Base-by-base conservation (phyloP, 1,284 basidiomycete genomes). In the Heterobasidion annosum region DNA sequence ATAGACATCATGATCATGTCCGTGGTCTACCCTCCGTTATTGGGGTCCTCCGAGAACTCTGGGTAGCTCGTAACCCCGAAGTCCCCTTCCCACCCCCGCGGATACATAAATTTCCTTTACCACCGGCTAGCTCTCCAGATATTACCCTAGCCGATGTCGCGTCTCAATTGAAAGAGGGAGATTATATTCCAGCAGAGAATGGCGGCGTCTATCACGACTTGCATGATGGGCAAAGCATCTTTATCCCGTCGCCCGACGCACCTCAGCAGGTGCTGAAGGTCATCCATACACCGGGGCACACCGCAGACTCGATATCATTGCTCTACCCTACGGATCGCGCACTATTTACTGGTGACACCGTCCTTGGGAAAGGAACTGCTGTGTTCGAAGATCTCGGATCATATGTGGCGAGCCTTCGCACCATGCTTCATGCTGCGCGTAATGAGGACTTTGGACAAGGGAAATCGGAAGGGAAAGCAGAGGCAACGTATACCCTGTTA, bases 271-370 rank as follows among this genome's bases (percentile, higher is more conserved):
- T 54, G 50, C 70, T 93, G 13, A 75, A 76, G 32, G 81, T 96
- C 15, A 62, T 98, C 0, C 86, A 91, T 64, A 88, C 93, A 0
- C 96, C 95, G 0, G 96, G 95, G 0, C 96, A 98, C 65, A 98
- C 95, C 0, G 65, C 74, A 40, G 95, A 98, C 68, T 95, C 92
- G 6, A 80, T 96, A 61, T 87, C 78, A 52, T 71, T 94, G 48
- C 74, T 83, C 58, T 71, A 91, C 51, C 75, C 78, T 45, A 69
- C 77, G 57, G 81, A 89, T 67, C 65, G 74, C 44, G 85, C 81
- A 1, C 74, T 95, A 25, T 90, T 96, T 70, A 95, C 93, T 0
- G 92, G 89, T 1, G 96, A 98, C 69, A 91, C 88, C 6, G 84
- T 98, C 5, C 80, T 98, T 19, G 95, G 96, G 0, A 83, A 93